These are phyloP conservation scores for Trichoderma endophyticum DNA, from an alignment of 2,329 filamentous ascomycete species.

Conservation along the genomic window DNA sequence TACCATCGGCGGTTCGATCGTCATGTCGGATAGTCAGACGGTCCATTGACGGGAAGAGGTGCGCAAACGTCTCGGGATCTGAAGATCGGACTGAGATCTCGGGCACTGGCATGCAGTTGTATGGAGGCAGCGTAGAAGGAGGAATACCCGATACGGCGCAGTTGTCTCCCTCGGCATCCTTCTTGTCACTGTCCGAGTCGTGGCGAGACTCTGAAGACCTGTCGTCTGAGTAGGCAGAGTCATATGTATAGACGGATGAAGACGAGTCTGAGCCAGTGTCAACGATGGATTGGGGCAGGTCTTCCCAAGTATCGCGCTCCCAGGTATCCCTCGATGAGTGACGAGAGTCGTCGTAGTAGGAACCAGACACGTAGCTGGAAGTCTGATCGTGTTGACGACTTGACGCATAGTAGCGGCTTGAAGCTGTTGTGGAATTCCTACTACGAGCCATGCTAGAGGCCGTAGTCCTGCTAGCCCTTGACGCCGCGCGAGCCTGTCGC, in stretches of 20 bases:
- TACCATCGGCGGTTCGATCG: slow-evolving; percentile 83
- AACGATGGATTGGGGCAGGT: slow-evolving; percentile 17
- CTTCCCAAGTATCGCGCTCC: slow-evolving; percentile 20
- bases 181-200: slow-evolving; percentile 28
- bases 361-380: slow-evolving; percentile 17
- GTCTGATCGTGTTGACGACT: slow-evolving; percentile 15
- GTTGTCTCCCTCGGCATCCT: slow-evolving; percentile 21
- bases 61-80: slow-evolving; percentile 76
- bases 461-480: slow-evolving; percentile 5
- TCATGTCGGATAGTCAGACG: slow-evolving; percentile 83
- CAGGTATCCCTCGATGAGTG: slow-evolving; percentile 18
- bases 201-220: slow-evolving; percentile 22
- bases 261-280: slow-evolving; percentile 24
- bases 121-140: slow-evolving; percentile 50
- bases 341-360: slow-evolving; percentile 15
- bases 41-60: slow-evolving; percentile 81
- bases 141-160: slow-evolving; percentile 41
- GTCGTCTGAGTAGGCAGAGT: slow-evolving; percentile 58
- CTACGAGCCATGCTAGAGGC: slow-evolving; percentile 17
- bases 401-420: slow-evolving; percentile 15
- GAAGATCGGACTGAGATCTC: slow-evolving; percentile 65
- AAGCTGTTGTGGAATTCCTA: slow-evolving; percentile 13
- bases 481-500: slow-evolving; percentile 14
- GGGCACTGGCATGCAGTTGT: slow-evolving; percentile 56
- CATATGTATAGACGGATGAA: slow-evolving; percentile 74